A percentile compares a stretch with the other conserved stretches of the same genome.
Evolutionary conservation across 306 rosid species (phyloP).

Genomic region (Cucurbita ficifolia): DNA sequence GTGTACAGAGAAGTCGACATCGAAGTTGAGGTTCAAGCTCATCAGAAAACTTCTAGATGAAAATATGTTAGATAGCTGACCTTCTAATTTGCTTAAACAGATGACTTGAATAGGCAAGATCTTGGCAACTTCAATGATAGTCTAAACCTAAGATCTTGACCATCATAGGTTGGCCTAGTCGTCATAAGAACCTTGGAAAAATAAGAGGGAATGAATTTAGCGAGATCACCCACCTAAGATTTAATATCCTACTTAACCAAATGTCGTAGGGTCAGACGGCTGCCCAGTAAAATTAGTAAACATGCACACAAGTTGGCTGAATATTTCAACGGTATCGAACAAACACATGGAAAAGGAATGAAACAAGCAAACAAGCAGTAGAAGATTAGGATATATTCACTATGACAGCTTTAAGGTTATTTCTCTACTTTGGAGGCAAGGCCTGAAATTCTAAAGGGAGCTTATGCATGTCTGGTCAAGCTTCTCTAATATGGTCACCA

Average conservation of each 20-base stretch:
- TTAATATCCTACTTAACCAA: too few relatives aligned
- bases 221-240: too few relatives aligned
- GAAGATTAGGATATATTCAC: neutral
- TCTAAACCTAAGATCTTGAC: neutral
- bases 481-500: neutral
- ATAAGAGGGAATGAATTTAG: too few relatives aligned
- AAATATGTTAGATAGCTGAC: neutral
- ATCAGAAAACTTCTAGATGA: neutral
- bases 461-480: neutral
- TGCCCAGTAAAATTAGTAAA: too few relatives aligned
- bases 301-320: too few relatives aligned
- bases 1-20: neutral
- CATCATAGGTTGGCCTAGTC: too few relatives aligned
- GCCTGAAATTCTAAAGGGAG: neutral
- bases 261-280: too few relatives aligned
- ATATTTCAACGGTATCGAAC: neutral
- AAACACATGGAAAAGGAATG: neutral
- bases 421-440: neutral
- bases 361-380: neutral
- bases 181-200: too few relatives aligned
- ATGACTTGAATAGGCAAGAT: neutral
- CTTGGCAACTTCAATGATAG: too few relatives aligned
- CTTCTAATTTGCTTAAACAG: neutral
- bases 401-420: neutral
- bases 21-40: neutral